phyloP scores from a whole-genome alignment of 192 early-diverging fungal species.

The Rhizoclosmatium globosum region DNA sequence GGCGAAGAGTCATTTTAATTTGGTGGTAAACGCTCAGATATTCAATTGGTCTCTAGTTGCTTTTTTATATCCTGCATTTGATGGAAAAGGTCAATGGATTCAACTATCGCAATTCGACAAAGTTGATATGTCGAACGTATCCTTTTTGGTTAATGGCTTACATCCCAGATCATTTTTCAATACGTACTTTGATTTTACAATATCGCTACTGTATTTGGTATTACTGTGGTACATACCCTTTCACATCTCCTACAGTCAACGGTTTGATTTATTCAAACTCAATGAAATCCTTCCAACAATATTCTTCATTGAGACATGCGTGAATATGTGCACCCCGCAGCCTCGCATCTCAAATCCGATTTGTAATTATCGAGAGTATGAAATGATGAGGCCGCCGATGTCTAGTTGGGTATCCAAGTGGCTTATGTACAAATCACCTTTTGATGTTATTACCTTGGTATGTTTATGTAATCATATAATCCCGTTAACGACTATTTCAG shows the following conservation, averaged over 20 bases:
- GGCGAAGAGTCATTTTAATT: background rate
- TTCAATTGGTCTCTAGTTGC: background rate
- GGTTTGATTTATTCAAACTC: background rate
- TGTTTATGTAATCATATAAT: background rate
- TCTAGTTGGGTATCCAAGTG: conserved; percentile 3
- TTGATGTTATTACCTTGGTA: conserved; percentile 25
- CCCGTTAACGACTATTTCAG: background rate
- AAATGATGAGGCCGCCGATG: conserved; percentile 3
- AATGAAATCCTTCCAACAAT: background rate
- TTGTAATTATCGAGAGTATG: conserved; percentile 10
- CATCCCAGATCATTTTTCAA: conserved; percentile 14
- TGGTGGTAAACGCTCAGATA: no score
- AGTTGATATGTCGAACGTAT: background rate
- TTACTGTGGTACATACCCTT: background rate
- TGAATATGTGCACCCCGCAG: conserved; percentile 13
- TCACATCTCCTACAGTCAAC: no score
- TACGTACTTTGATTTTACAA: background rate
- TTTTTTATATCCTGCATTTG: conserved; percentile 3
- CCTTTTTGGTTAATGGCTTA: background rate
- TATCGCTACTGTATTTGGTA: background rate
- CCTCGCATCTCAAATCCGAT: background rate
- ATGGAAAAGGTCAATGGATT: background rate
- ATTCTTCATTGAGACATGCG: background rate
- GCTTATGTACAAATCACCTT: background rate
- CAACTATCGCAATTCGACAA: background rate